Evolutionary conservation across 2,329 filamentous ascomycete genomes (phyloP), one percentile per base, ranked within the genome.

Genomic region (Penicillium corylophilum): DNA sequence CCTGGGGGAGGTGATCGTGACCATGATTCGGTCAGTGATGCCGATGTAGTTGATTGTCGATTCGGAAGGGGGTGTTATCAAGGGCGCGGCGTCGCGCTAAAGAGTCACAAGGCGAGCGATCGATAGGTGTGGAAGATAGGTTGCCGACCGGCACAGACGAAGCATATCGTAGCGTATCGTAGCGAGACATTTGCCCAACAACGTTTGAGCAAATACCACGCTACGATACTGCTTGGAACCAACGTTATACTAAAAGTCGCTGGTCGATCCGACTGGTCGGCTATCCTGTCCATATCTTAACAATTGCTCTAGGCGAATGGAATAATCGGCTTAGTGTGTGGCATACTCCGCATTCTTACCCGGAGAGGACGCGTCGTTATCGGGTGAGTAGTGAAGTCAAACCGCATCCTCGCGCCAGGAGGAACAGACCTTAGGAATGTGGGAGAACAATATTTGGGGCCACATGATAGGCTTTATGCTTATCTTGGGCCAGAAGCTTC

Each of bases 261-360:
- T 39, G 35, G 18, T 16, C 1, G 23, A 54, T 50, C 46, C 50
- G 50, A 51, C 40, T 56, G 49, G 50, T 18, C 31, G 15, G 2
- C 4, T 35, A 8, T 8, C n/a, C 29, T 4, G n/a, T 18, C n/a
- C n/a, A 35, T 35, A 35, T 35, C 31, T 1, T 16, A 8, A 35
- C 6, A 16, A 3, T 18, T 18, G 2, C 2, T 8, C 31, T 18
- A 18, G n/a, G 6, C n/a, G 6, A 35, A n/a, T 2, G 5, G 29
- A 15, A 31, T 13, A n/a, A 35, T n/a, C 4, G 31, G 31, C 5
- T n/a, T 3, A 16, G n/a, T 35, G n/a, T 8, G 5, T 35, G 5
- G 15, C 31, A 41, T 48, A 49, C 58, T 60, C 58, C 58, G 56
- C 58, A 1, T 47, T 57, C 41, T 53, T 54, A 54, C 58, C 58